phyloP scores from a whole-genome alignment of 257 asterid genomes.

The Petrea volubilis region DNA sequence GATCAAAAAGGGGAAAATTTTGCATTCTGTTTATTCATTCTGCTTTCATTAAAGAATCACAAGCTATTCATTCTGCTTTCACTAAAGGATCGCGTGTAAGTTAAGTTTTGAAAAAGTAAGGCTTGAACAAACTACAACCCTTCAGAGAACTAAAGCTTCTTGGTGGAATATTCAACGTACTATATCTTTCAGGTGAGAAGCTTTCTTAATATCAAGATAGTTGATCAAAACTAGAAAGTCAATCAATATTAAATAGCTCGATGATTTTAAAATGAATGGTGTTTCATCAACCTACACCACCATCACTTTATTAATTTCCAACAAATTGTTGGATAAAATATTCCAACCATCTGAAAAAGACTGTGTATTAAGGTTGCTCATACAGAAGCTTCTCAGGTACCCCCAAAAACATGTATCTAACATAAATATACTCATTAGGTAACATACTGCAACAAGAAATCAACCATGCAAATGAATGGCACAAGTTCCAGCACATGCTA shows the following conservation, averaged over 20 bases:
- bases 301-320: neutral
- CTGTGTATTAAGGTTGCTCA: neutral
- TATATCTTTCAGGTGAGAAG: neutral
- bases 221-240: neutral
- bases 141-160: too few relatives aligned
- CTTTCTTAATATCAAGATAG: neutral
- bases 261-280: neutral
- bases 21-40: conserved; percentile 3
- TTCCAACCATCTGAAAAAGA: neutral
- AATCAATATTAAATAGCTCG: neutral
- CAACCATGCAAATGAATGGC: neutral
- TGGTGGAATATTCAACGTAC: neutral
- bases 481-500: neutral
- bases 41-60: conserved; percentile 10
- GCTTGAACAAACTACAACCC: too few relatives aligned
- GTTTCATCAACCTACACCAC: neutral
- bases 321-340: neutral
- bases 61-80: neutral
- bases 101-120: too few relatives aligned
- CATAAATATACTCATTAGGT: neutral
- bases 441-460: neutral
- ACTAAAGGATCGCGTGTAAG: too few relatives aligned
- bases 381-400: neutral
- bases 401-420: neutral
- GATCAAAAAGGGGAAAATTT: neutral